Percentiles rank a stretch among this genome's conserved stretches.
These are phyloP conservation scores for Monosporascus sp. DNA, from an alignment of 2,329 filamentous ascomycete species.

Conservation along the genomic window DNA sequence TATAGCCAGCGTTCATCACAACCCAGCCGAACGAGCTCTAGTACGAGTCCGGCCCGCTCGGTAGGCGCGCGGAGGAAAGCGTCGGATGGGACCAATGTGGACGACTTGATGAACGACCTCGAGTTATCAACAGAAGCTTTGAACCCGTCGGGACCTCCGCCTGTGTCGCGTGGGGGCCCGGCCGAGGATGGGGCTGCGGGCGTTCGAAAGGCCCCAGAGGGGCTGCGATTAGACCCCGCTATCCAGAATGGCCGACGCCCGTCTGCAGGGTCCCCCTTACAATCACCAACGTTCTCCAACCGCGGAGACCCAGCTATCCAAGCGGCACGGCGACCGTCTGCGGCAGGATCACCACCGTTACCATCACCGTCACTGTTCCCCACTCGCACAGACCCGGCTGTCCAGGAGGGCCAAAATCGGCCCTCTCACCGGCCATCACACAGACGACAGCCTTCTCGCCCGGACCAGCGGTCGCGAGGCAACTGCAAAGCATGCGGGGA, in stretches of 20 bases:
- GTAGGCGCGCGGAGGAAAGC: constrained; percentile 31
- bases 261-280: constrained; percentile 4
- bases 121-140: constrained; percentile 43
- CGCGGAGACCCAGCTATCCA: constrained; percentile 5
- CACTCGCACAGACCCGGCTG: constrained; percentile 13
- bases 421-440: constrained; percentile 25
- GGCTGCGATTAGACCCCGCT: constrained; percentile 26
- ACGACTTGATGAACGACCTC: constrained; percentile 47
- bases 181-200: constrained; percentile 1
- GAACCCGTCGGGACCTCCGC: constrained; percentile 25
- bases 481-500: constrained; percentile 78
- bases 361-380: neutral
- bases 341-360: constrained; percentile 9
- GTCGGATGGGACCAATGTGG: constrained; percentile 39
- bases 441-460: constrained; percentile 33
- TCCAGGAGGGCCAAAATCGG: constrained; percentile 17
- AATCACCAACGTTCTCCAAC: constrained; percentile 10
- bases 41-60: constrained; percentile 50
- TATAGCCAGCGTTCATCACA: constrained; percentile 40
- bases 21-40: constrained; percentile 55
- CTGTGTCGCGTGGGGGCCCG: constrained; percentile 10
- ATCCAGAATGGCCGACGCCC: constrained; percentile 11
- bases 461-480: constrained; percentile 50
- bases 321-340: constrained; percentile 5
- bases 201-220: constrained; percentile 7